Conservation (phyloP, 805 yeast genomes). For the Kluyveromyces nonfermentans region DNA sequence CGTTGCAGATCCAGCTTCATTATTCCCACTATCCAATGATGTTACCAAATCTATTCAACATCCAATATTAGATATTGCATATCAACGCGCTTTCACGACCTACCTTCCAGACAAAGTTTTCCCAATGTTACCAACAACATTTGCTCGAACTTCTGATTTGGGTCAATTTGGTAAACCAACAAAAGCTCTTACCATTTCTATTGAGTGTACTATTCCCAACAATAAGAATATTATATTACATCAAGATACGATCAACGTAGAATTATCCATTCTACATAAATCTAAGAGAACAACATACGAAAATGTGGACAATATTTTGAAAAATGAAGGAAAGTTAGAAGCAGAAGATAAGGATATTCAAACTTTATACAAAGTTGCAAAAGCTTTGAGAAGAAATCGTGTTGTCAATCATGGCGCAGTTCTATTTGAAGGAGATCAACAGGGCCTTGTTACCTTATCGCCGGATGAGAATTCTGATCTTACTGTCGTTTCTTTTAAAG, state of each 20-base stretch:
- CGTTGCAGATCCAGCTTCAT: constrained; percentile 82
- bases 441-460: constrained; percentile 15
- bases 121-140: constrained; percentile 60
- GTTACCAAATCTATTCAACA: constrained; percentile 1
- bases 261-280: constrained; percentile 35
- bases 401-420: constrained; percentile 32
- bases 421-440: constrained; percentile 28
- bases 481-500: constrained; percentile 15
- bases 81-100: constrained; percentile 50
- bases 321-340: constrained; percentile 14
- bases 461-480: constrained; percentile 6
- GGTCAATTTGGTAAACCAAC: constrained; percentile 35
- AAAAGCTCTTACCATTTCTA: constrained; percentile 41
- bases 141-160: constrained; percentile 44
- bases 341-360: constrained; percentile 29
- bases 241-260: constrained; percentile 27
- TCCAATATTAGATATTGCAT: constrained; percentile 45
- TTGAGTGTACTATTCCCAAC: constrained; percentile 25
- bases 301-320: constrained; percentile 46
- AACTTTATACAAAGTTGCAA: constrained; percentile 24
- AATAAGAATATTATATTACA: constrained; percentile 11
- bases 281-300: constrained; percentile 52
- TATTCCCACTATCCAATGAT: constrained; percentile 29
- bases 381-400: constrained; percentile 22
- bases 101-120: constrained; percentile 60